Conservation (phyloP, 805 yeast species). For the Metschnikowia chrysomelidarum region DNA sequence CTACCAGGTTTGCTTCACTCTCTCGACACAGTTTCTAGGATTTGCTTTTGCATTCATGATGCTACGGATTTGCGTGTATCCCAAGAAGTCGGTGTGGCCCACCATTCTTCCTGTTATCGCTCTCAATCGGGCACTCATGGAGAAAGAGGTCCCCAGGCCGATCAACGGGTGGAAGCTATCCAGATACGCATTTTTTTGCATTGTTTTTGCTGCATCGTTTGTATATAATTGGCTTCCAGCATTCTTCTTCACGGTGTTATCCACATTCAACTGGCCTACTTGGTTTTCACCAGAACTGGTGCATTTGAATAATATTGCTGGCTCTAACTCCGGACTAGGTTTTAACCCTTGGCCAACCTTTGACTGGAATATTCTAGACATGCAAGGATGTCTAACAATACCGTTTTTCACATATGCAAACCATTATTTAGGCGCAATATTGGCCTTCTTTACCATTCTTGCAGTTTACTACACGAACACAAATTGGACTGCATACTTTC, state of each 20-base stretch:
- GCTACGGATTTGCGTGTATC: conserved; percentile 51
- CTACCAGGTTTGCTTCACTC: conserved; percentile 50
- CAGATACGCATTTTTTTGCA: conserved; percentile 37
- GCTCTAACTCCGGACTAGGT: conserved; percentile 38
- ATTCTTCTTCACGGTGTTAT: conserved; percentile 37
- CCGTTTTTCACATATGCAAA: conserved; percentile 45
- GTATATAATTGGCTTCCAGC: conserved; percentile 44
- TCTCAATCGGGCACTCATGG: conserved; percentile 40
- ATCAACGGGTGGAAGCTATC: conserved; percentile 43
- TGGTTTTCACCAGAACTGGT: conserved; percentile 42
- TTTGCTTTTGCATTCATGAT: conserved; percentile 65
- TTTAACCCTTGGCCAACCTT: conserved; percentile 42
- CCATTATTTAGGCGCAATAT: conserved; percentile 35
- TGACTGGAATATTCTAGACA: conserved; percentile 42
- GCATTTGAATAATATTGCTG: conserved; percentile 39
- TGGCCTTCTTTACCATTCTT: conserved; percentile 34
- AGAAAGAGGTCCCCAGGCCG: conserved; percentile 24
- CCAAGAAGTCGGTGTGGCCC: conserved; percentile 44
- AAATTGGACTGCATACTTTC: conserved; percentile 50
- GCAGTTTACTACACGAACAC: conserved; percentile 45
- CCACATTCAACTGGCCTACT: conserved; percentile 45
- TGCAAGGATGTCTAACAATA: conserved; percentile 39
- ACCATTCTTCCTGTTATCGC: conserved; percentile 44
- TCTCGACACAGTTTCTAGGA: conserved; percentile 62
- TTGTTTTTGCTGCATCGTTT: conserved; percentile 33